Evolutionary conservation across 495 filamentous ascomycete species (phyloP), one percentile per base, ranked within the genome.

Genomic region (Aspergillus homomorphus): DNA sequence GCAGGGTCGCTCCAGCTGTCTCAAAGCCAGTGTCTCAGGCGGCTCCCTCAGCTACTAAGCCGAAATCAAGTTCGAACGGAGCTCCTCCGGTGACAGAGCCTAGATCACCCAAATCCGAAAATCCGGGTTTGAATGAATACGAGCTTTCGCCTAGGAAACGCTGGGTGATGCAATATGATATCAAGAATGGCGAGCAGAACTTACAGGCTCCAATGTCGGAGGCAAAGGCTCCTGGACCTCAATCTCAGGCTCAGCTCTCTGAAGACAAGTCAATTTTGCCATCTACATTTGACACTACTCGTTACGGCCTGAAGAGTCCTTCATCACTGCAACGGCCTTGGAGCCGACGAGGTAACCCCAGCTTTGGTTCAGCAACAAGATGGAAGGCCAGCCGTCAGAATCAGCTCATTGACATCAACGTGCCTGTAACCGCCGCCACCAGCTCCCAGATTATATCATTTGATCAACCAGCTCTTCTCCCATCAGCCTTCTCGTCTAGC

Each of bases 101-200:
- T n/a, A 12, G 1, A 16, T 21, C 45, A 4, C 19, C n/a, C 15
- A 41, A 21, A 9, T 16, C 53, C 9, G 24, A 1, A 38, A 6
- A 5, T 38, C 33, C 22, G 10, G 54, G 23, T n/a, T 2, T 26
- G 7, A 46, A 53, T 7, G 44, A 57, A 5, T 22, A 58, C 38
- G 19, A 26, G 14, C 52, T 26, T 14, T 51, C 45, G 0, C 50
- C 60, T 54, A 63, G 63, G 1, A 64, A 43, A 52, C 51, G 45
- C n/a, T 69, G 63, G 66, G 64, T 51, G 3, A 64, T 66, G 63
- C 53, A 15, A 4, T 69, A 69, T 20, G 49, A 28, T 38, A 12
- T 38, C 2, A 38, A 38, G 12, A 9, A 38, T 38, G 33, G 33
- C 4, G 12, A 38, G 7, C 33, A 38, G 33, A 12, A 38, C 33